phyloP scores from a whole-genome alignment of 2,329 filamentous ascomycete genomes.

The Aspergillus persii region DNA sequence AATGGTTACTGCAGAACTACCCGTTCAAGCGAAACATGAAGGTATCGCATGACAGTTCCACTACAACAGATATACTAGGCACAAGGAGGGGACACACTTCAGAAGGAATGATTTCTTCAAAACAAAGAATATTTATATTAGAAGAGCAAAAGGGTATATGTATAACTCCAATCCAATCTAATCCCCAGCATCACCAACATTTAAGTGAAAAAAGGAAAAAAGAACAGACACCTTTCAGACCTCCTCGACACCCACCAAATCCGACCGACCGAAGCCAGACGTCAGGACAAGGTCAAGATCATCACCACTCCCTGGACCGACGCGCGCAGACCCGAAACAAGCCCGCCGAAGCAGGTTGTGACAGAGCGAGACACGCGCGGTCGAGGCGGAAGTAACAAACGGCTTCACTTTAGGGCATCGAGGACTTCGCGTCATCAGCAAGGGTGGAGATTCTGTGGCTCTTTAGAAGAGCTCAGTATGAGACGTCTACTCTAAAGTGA shows the following conservation, averaged over 20 bases:
- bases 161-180: neutral
- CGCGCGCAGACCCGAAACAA: constrained; percentile 35
- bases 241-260: constrained; percentile 80
- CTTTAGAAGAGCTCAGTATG: constrained; percentile 85
- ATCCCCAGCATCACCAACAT: constrained; percentile 12
- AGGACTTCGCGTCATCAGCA: constrained; percentile 89
- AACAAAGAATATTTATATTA: too few species aligned
- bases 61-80: too few species aligned
- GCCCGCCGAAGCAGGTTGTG: constrained; percentile 22
- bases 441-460: constrained; percentile 92
- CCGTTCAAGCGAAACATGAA: too few species aligned
- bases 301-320: constrained; percentile 86
- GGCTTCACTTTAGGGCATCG: constrained; percentile 84
- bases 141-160: neutral
- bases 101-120: too few species aligned
- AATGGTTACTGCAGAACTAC: too few species aligned
- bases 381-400: constrained; percentile 52
- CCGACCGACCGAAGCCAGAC: constrained; percentile 74
- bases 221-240: constrained; percentile 73
- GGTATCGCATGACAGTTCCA: too few species aligned
- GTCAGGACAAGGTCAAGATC: constrained; percentile 77
- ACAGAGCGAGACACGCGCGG: constrained; percentile 14
- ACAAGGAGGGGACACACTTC: too few species aligned
- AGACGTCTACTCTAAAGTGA: constrained; percentile 98
- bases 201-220: constrained; percentile 55